A percentile compares a stretch with the other conserved stretches of the same genome.
These are phyloP conservation scores for Chytriomyces sp. DNA, from an alignment of 192 early-diverging fungal genomes.

Conservation along the genomic window DNA sequence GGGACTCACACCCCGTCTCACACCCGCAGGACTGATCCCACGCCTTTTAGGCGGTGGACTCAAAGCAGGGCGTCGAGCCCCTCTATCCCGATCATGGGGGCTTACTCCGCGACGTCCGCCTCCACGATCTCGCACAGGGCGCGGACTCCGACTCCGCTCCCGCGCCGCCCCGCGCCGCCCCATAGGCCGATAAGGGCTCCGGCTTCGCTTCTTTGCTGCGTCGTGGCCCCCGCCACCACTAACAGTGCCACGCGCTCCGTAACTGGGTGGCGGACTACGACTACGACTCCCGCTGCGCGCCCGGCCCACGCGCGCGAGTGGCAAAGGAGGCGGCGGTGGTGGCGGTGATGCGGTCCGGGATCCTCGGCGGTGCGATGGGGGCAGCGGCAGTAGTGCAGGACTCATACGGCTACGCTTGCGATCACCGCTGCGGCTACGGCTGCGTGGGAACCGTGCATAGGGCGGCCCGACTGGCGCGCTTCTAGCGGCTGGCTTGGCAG, in stretches of 20 bases:
- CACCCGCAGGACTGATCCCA: background rate
- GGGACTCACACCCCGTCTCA: too few species aligned
- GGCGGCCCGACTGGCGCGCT: background rate
- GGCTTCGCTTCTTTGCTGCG: too few species aligned
- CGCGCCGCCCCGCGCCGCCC: background rate
- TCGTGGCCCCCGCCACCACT: too few species aligned
- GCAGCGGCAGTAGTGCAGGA: background rate
- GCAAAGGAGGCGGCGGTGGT: background rate
- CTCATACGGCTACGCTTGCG: background rate
- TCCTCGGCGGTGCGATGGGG: too few species aligned
- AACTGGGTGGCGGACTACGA: background rate
- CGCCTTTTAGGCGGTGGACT: background rate
- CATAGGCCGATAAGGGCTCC: too few species aligned
- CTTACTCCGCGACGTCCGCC: background rate
- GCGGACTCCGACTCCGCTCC: background rate
- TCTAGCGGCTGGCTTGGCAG: background rate
- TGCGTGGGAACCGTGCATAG: background rate
- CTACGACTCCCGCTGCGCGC: background rate
- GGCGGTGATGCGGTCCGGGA: background rate
- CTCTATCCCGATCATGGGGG: background rate
- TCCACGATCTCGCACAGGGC: background rate
- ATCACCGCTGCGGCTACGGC: constrained; percentile 1
- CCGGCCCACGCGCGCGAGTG: background rate
- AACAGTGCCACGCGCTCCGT: too few species aligned
- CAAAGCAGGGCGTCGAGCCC: background rate